These are phyloP conservation scores for Jatropha podagrica DNA, from an alignment of 441 rosid species.

Conservation along the genomic window DNA sequence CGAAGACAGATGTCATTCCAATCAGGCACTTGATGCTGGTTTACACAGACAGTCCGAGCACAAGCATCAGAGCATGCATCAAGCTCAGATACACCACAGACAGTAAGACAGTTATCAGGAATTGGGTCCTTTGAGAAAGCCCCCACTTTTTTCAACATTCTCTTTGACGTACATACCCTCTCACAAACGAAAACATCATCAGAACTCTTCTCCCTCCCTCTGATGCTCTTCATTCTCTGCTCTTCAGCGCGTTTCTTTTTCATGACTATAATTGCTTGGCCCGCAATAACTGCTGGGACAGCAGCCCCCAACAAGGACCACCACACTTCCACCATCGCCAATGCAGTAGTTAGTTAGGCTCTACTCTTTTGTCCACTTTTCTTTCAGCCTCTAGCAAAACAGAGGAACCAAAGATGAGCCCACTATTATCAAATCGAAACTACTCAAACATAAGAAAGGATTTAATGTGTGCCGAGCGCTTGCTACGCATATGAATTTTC, in stretches of 20 bases:
- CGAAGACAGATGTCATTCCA: slow-evolving; percentile 1
- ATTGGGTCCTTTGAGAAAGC: slow-evolving; percentile 2
- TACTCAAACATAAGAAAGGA: not conserved
- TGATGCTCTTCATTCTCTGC: not conserved
- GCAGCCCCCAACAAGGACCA: not conserved
- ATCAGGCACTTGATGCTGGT: not conserved
- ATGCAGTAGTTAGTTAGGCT: not conserved
- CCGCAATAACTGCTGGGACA: slow-evolving; percentile 2
- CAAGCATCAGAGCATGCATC: slow-evolving; percentile 3
- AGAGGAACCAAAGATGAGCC: not conserved
- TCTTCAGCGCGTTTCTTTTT: slow-evolving; percentile 3
- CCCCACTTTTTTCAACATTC: not conserved
- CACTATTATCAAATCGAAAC: not conserved
- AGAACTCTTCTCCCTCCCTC: slow-evolving; percentile 2
- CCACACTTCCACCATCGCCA: not conserved
- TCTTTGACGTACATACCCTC: slow-evolving; percentile 1
- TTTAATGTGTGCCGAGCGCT: no score
- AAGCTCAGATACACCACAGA: slow-evolving; percentile 2
- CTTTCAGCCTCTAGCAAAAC: not conserved
- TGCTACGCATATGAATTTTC: not conserved
- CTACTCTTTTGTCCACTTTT: not conserved
- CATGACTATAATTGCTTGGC: not conserved
- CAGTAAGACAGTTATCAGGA: not conserved
- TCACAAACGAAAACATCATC: not conserved
- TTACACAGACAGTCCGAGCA: not conserved